These are phyloP conservation scores for Aspergillus neoniger DNA, from an alignment of 2,329 filamentous ascomycete genomes.

Conservation along the genomic window DNA sequence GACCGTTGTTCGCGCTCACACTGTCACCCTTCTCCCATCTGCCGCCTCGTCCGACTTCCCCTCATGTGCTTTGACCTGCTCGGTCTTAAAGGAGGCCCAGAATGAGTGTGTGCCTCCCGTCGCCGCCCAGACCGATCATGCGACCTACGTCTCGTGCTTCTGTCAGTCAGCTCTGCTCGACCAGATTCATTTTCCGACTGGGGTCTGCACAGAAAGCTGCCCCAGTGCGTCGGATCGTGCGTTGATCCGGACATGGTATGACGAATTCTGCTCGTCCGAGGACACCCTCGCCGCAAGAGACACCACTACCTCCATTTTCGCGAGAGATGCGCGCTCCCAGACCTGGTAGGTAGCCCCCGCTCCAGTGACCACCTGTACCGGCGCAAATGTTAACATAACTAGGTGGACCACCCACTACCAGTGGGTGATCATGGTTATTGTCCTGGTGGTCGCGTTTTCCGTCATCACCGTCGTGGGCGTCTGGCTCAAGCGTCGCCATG, in stretches of 20 bases:
- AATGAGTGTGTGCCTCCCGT: conserved; percentile 67
- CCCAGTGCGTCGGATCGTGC: conserved; percentile 53
- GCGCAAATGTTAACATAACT: neutral
- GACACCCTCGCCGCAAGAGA: conserved; percentile 40
- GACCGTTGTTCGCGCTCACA: conserved; percentile 22
- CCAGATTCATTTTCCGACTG: conserved; percentile 58
- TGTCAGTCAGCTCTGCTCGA: conserved; percentile 65
- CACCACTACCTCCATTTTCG: conserved; percentile 20
- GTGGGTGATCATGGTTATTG: conserved; percentile 80
- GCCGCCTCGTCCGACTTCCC: conserved; percentile 55
- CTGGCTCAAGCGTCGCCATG: conserved; percentile 72
- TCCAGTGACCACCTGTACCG: neutral
- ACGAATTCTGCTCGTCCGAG: conserved; percentile 60
- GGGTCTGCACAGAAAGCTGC: conserved; percentile 66
- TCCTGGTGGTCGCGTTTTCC: conserved; percentile 69
- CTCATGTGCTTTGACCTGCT: conserved; percentile 62
- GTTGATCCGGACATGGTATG: conserved; percentile 71
- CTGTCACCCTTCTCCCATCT: conserved; percentile 38
- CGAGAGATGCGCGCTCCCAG: conserved; percentile 2
- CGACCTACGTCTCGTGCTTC: conserved; percentile 69
- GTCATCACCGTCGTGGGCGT: conserved; percentile 68
- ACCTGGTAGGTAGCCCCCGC: neutral
- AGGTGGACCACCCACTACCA: conserved; percentile 63
- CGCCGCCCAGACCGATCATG: conserved; percentile 50
- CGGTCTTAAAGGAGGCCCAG: conserved; percentile 68